These are phyloP conservation scores for Ehretia macrophylla DNA, from an alignment of 257 asterid species.

Conservation along the genomic window DNA sequence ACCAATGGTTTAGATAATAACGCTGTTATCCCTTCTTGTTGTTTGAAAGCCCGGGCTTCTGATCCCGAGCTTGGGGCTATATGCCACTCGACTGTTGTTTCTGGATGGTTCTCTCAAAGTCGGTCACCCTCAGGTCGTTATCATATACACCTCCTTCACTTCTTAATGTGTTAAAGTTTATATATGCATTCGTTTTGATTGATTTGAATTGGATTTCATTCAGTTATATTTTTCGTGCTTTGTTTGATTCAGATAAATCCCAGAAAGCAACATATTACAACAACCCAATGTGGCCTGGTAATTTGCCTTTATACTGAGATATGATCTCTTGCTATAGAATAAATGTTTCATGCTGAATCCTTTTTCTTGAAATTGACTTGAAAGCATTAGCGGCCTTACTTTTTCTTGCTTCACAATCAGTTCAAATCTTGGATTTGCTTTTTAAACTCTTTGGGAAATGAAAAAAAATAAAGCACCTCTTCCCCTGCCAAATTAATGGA, in stretches of 20 bases:
- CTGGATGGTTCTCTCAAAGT: slow-evolving; percentile 92
- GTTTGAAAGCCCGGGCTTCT: slow-evolving; percentile 74
- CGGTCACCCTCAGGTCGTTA: slow-evolving; percentile 43
- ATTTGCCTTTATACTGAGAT: neutral
- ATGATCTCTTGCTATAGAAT: slow-evolving; percentile 1
- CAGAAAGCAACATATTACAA: slow-evolving; percentile 53
- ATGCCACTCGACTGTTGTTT: slow-evolving; percentile 77
- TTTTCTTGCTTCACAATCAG: neutral
- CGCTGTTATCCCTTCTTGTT: slow-evolving; percentile 71
- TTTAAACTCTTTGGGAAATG: neutral
- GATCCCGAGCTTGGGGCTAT: slow-evolving; percentile 66
- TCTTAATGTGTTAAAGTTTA: slow-evolving; percentile 1
- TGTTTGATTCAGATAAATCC: slow-evolving; percentile 40
- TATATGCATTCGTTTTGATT: slow-evolving; percentile 2
- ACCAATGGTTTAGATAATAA: slow-evolving; percentile 33
- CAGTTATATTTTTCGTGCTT: slow-evolving; percentile 4
- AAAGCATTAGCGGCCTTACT: neutral
- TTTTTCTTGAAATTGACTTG: neutral
- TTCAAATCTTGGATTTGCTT: neutral
- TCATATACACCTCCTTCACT: neutral
- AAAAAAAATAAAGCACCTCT: neutral
- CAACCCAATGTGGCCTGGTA: slow-evolving; percentile 99
- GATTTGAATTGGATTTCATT: slow-evolving; percentile 5
- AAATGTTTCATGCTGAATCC: neutral
- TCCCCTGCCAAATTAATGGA: too few relatives aligned